phyloP scores from a whole-genome alignment of 306 rosid genomes.

The Acacia confusa region DNA sequence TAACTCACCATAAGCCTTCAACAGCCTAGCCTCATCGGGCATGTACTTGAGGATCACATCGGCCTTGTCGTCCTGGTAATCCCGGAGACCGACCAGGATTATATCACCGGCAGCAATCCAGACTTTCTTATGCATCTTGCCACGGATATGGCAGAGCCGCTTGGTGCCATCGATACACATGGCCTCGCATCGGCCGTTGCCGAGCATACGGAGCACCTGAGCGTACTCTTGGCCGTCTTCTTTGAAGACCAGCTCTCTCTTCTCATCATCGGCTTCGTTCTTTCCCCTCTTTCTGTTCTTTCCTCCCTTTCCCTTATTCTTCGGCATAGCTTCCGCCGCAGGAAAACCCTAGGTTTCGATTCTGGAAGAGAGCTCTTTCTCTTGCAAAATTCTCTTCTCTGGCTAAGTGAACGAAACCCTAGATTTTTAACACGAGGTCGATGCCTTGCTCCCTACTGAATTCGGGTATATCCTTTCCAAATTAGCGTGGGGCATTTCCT shows the following conservation, averaged over 20 bases:
- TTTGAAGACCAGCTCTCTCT: slow-evolving; percentile 50
- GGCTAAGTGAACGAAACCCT: slow-evolving; percentile 15
- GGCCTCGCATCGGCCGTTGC: slow-evolving; percentile 46
- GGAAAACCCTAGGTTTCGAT: slow-evolving; percentile 1
- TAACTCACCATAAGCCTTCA: slow-evolving; percentile 46
- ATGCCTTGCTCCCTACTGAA: background rate
- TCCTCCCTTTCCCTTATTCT: slow-evolving; percentile 60
- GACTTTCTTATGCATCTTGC: slow-evolving; percentile 57
- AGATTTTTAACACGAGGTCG: background rate
- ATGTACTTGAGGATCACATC: slow-evolving; percentile 50
- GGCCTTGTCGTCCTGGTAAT: slow-evolving; percentile 50
- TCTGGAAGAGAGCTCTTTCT: background rate
- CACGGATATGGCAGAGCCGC: slow-evolving; percentile 50
- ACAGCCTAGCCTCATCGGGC: slow-evolving; percentile 47
- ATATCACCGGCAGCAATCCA: slow-evolving; percentile 56
- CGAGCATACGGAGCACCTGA: slow-evolving; percentile 43
- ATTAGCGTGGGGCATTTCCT: background rate
- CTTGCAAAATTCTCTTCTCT: background rate
- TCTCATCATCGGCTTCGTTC: slow-evolving; percentile 59
- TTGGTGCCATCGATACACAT: slow-evolving; percentile 50
- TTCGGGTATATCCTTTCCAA: background rate
- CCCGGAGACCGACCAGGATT: slow-evolving; percentile 46
- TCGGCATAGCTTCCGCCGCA: slow-evolving; percentile 38
- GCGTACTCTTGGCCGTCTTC: slow-evolving; percentile 48
- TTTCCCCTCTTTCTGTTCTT: slow-evolving; percentile 60